Evolutionary conservation across 1,284 basidiomycete genomes (phyloP), one percentile per base, ranked within the genome.

Genomic region (Rugosomyces carneus): DNA sequence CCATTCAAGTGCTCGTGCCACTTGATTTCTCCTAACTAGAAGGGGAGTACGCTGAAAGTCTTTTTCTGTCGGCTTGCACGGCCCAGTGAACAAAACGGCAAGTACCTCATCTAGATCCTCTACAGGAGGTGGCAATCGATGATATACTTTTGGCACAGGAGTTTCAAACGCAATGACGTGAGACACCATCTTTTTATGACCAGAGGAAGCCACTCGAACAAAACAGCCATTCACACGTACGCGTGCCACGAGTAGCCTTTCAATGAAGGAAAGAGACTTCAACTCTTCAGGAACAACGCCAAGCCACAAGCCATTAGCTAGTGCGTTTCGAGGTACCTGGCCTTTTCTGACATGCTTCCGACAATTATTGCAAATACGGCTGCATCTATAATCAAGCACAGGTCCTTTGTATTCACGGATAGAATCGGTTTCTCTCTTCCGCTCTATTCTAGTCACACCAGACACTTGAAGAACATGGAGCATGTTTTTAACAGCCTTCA

Each of bases 281-380:
- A 70, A 43, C n/a, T 57, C 50, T 20, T 41, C 2, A 1, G 68
- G 69, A 0, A 70, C 56, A 6, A 61, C 47, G n/a, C 69, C 68
- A 0, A 71, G 19, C 69, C 69, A 72, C 2, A 69, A 42, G 1
- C 65, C 63, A 50, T 66, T 66, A 0, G 62, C 62, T 26, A 72
- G 42, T n/a, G 66, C 54, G 36, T 47, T 19, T n/a, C 35, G 38
- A 8, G 66, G 66, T 10, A 63, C 43, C 31, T 48, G 53, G 1
- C 53, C 50, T 15, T 57, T 52, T 3, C 42, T 16, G 0, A 67
- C 4, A 27, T 11, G 5, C 16, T 4, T 9, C 2, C 43, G 10
- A 44, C 58, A 60, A 8, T 23, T 11, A 8, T 11, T 4, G 40
- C 60, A 61, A 11, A 60, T 40, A 13, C 29, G 16, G 19, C 37